Evolutionary conservation across 1,284 basidiomycete species (phyloP).

Genomic region (Ceraceosorus guamensis): DNA sequence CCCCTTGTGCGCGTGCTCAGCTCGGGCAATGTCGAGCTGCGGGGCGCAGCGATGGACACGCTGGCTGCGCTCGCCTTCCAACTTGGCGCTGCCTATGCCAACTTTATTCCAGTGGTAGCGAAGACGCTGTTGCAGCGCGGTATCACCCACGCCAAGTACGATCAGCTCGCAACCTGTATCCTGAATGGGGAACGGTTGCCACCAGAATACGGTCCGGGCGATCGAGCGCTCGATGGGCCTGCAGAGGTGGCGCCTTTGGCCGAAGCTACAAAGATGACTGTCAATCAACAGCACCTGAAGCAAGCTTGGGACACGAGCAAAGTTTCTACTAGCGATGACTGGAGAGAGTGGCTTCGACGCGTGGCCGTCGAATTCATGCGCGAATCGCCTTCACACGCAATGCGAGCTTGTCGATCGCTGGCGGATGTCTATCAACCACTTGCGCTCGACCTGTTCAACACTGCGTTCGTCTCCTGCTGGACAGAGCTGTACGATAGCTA

Average conservation of each 20-base stretch:
- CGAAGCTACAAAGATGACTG: constrained; percentile 69
- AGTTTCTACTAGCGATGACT: constrained; percentile 72
- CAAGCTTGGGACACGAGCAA: constrained; percentile 90
- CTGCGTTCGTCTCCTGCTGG: constrained; percentile 98
- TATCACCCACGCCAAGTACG: constrained; percentile 78
- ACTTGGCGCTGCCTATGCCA: constrained; percentile 90
- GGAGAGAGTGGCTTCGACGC: constrained; percentile 91
- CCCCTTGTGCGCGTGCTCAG: constrained; percentile 83
- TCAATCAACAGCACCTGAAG: constrained; percentile 96
- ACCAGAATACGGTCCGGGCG: constrained; percentile 51
- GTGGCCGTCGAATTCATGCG: constrained; percentile 95
- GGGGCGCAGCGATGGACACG: constrained; percentile 83
- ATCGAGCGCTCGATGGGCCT: constrained; percentile 31
- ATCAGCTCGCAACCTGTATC: constrained; percentile 77
- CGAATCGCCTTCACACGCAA: constrained; percentile 92
- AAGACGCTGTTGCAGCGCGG: constrained; percentile 75
- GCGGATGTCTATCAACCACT: constrained; percentile 87
- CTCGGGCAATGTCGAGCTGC: constrained; percentile 59
- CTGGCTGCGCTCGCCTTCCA: constrained; percentile 85
- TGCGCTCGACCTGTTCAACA: constrained; percentile 92
- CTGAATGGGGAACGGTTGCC: constrained; percentile 86
- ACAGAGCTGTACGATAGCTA: constrained; percentile 75
- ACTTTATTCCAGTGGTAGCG: constrained; percentile 93
- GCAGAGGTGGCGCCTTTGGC: constrained; percentile 50
- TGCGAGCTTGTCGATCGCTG: constrained; percentile 88